Evolutionary conservation across 1,284 basidiomycete genomes (phyloP).

Genomic region (Melampsora larici-populina): DNA sequence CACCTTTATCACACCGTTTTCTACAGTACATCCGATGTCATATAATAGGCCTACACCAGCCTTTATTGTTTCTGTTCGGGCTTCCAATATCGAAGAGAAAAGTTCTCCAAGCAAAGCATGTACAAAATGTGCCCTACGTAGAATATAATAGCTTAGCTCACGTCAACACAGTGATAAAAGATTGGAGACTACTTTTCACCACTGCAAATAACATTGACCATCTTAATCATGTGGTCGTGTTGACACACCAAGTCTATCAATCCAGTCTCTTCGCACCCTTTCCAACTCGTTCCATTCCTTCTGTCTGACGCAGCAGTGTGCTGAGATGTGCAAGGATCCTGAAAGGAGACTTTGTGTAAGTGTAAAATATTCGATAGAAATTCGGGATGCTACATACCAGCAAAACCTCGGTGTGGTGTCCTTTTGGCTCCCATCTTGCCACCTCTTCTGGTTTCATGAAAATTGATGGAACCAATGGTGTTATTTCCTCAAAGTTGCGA

Average conservation of each 20-base stretch:
- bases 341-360: too few relatives aligned
- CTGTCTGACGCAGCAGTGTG: too few relatives aligned
- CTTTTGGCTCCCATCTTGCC: background rate
- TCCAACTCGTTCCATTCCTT: too few relatives aligned
- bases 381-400: background rate
- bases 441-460: background rate
- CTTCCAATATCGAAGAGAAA: background rate
- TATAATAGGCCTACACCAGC: slow-evolving; percentile 3
- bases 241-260: too few relatives aligned
- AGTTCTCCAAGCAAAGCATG: too few relatives aligned
- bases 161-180: background rate
- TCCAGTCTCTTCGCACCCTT: too few relatives aligned
- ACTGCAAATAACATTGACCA: background rate
- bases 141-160: background rate
- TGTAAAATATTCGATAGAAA: background rate
- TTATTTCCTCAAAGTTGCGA: background rate
- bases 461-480: background rate
- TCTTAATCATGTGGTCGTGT: too few relatives aligned
- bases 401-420: background rate
- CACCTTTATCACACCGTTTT: too few relatives aligned
- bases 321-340: too few relatives aligned
- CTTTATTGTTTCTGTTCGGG: background rate
- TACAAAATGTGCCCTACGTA: background rate
- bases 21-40: slow-evolving; percentile 20
- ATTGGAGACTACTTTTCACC: slow-evolving; percentile 11